These are phyloP conservation scores for Albatrellus ellisii DNA, from an alignment of 768 basidiomycete genomes.

Conservation along the genomic window DNA sequence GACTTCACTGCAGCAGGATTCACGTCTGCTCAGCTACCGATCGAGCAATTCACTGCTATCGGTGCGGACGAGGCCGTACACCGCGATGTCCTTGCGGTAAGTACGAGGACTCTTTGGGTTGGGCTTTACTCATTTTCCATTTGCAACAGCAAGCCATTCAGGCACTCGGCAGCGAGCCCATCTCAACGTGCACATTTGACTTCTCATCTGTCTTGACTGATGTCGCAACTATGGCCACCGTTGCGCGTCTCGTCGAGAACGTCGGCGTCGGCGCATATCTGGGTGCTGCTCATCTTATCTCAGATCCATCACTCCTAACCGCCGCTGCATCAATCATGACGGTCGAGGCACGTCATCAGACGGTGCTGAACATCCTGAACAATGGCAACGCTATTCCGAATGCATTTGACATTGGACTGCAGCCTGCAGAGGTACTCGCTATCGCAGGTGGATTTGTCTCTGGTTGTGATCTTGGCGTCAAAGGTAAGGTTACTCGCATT, in stretches of 20 bases:
- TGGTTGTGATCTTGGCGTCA: constrained; percentile 51
- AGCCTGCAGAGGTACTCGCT: constrained; percentile 57
- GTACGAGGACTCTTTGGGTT: constrained; percentile 2
- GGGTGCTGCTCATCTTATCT: constrained; percentile 52
- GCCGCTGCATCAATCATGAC: constrained; percentile 67
- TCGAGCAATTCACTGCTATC: constrained; percentile 49
- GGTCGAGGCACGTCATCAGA: constrained; percentile 76
- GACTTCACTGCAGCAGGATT: constrained; percentile 62
- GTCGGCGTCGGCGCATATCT: constrained; percentile 70
- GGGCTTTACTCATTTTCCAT: background rate
- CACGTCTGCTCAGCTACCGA: constrained; percentile 34
- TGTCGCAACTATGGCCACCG: constrained; percentile 55
- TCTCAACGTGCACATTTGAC: constrained; percentile 53
- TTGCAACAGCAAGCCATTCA: constrained; percentile 31
- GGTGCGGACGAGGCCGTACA: constrained; percentile 52
- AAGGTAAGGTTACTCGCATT: constrained; percentile 24
- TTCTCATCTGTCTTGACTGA: constrained; percentile 49
- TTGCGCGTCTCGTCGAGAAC: constrained; percentile 64
- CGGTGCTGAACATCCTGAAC: constrained; percentile 58
- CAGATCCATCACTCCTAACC: constrained; percentile 44
- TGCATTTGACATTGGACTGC: constrained; percentile 64
- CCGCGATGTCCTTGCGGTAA: constrained; percentile 37
- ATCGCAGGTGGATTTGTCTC: constrained; percentile 55
- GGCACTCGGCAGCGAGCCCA: constrained; percentile 38
- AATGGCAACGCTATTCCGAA: constrained; percentile 47